Base-by-base conservation (phyloP, 495 filamentous ascomycete genomes). In the Baudoinia panamericana region DNA sequence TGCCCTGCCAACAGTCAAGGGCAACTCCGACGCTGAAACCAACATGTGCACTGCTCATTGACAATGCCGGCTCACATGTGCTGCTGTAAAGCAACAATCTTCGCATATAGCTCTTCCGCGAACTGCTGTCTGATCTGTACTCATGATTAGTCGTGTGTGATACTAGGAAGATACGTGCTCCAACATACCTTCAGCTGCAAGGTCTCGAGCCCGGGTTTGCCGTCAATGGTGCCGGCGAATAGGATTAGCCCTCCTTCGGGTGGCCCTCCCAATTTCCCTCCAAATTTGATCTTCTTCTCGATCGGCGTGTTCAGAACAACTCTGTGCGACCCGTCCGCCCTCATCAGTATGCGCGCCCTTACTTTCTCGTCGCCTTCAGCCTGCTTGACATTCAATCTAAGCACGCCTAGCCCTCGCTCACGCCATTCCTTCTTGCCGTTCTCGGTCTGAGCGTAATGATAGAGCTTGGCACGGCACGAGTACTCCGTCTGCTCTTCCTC, bases 261-360 rank as follows among this genome's bases (percentile, higher is more conserved):
- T 41, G 64, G 54, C 3, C 65, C 63, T 39, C 72, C 72, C 19
- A 56, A 50, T 10, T 56, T 45, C 39, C 82, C 75, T 22, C 80
- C 74, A 51, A 82, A 76, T 25, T 70, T 70, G 72, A 87, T 80
- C 4, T 72, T 70, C 50, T 79, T 76, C 32, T 80, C 71, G 39
- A 94, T 64, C 1, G 73, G 70, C 3, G 78, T 78, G 59, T 94
- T 94, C 27, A 94, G 67, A 53, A 90, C 75, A n/a, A 93, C 77
- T n/a, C 83, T 73, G 39, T 80, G 69, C 4, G 79, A 82, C 28
- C 82, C 80, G 46, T 93, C 84, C 30, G 88, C 84, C 4, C 86
- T 75, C 78, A 94, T 84, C 43, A 94, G 72, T 51, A 94, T 70
- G 18, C 86, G 77, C 9, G 73, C 53, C 21, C 37, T 36, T 15